Evolutionary conservation across 805 yeast genomes (phyloP), one percentile per base, ranked within the genome.

Genomic region (Danielozyma ontarioensis): DNA sequence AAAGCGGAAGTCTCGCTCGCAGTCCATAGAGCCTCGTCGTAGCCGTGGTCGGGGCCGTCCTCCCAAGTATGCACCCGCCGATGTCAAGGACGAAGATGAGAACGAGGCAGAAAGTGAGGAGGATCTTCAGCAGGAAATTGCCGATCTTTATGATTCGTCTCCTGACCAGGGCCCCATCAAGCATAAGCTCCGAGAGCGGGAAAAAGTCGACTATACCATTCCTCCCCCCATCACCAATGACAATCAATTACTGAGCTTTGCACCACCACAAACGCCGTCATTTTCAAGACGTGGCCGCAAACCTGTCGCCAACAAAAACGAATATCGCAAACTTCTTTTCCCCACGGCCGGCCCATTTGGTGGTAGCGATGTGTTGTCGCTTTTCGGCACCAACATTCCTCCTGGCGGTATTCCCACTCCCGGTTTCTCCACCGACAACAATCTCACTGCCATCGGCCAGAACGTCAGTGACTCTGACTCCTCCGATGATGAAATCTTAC

Each of bases 261-360:
- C 40, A 10, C 33, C 35, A 22, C 27, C 37, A 4, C 13, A 39
- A 41, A 42, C 39, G 24, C 47, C 43, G 5, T 57, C 59, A 11
- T 60, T 51, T 26, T 44, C 46, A 12, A 58, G 62, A n/a, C 59
- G 68, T 13, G 50, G 51, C 13, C 42, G 53, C 13, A 42, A 38
- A 29, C 35, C 39, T 5, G 50, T 60, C 5, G 53, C 65, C 13
- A 51, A 50, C 33, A 76, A 74, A 28, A 74, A 71, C 17, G 72
- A 65, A 27, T 62, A 56, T 34, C 54, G 83, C 26, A 72, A 88
- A 49, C 72, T 95, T 26, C 62, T 93, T 25, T 89, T 84, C 50
- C 95, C 96, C 5, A 90, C 96, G 0, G 87, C 88, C 12, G 98
- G 98, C 0, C 98, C 98, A 2, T 90, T 90, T 67, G 98, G 98